Conservation (phyloP, 108 stramenopile species). For the Cyclotella choctawhatcheeana region DNA sequence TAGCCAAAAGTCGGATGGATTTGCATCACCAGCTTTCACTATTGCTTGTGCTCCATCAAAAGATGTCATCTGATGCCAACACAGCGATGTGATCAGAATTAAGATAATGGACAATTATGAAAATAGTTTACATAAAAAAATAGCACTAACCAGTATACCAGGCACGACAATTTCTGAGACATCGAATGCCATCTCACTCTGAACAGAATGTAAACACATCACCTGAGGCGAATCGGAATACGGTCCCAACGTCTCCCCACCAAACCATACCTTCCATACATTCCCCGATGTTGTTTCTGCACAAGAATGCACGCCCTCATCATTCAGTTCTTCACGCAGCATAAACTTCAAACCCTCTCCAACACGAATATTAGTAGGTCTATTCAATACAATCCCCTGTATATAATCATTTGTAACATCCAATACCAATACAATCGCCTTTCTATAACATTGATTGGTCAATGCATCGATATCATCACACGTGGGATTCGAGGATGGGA, state of each 20-base stretch:
- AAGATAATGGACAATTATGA: background rate
- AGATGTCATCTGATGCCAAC: conserved; percentile 25
- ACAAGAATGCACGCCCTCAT: conserved; percentile 27
- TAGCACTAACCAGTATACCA: conserved; percentile 19
- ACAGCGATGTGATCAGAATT: background rate
- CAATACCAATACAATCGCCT: conserved; percentile 67
- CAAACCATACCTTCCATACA: conserved; percentile 74
- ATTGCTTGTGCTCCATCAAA: conserved; percentile 40
- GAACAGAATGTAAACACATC: conserved; percentile 48
- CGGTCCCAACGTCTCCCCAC: conserved; percentile 65
- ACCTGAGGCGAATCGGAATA: conserved; percentile 48
- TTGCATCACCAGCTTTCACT: conserved; percentile 35
- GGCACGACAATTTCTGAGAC: conserved; percentile 47
- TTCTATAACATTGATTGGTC: conserved; percentile 75
- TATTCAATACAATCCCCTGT: conserved; percentile 78
- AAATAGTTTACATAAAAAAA: background rate
- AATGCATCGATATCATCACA: conserved; percentile 43
- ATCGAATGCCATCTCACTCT: conserved; percentile 14
- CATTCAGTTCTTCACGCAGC: conserved; percentile 22
- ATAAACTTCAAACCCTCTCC: conserved; percentile 54
- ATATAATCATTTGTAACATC: conserved; percentile 66
- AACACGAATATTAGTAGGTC: conserved; percentile 61
- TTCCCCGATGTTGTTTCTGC: background rate
- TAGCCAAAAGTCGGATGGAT: conserved; percentile 55
- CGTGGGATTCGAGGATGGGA: conserved; percentile 38